A percentile compares a stretch with the other conserved stretches of the same genome.
Conservation (phyloP, 2,329 filamentous ascomycete genomes). For the Thielaviopsis cerberus region DNA sequence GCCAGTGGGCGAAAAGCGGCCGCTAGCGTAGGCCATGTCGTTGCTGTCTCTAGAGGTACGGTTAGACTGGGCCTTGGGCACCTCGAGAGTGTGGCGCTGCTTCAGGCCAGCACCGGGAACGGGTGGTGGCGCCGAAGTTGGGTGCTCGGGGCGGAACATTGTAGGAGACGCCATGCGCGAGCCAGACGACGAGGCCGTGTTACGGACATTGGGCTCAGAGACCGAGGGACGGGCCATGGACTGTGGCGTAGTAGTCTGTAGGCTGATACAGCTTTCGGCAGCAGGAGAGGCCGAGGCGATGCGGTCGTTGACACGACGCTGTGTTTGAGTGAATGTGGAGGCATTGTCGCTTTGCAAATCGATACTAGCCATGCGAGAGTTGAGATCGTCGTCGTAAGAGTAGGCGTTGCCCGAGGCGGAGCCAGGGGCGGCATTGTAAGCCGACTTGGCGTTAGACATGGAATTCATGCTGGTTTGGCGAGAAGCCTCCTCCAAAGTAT, state of each 20-base stretch:
- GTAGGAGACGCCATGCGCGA: conserved; percentile 2
- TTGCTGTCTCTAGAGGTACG: conserved; percentile 55
- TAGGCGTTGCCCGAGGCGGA: not conserved
- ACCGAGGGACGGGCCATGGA: not conserved
- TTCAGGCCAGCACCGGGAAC: conserved; percentile 37
- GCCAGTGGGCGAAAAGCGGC: conserved; percentile 54
- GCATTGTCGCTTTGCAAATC: conserved; percentile 5
- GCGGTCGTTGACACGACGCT: conserved; percentile 5
- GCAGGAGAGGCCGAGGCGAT: not conserved
- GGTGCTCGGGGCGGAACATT: conserved; percentile 8
- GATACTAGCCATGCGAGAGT: conserved; percentile 10
- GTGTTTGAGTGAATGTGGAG: conserved; percentile 6
- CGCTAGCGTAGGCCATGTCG: conserved; percentile 55
- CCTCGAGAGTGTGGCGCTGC: conserved; percentile 76
- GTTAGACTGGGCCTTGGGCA: conserved; percentile 49
- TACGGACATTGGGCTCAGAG: conserved; percentile 1
- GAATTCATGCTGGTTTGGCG: conserved; percentile 11
- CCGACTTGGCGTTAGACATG: not conserved
- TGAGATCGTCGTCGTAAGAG: conserved; percentile 5
- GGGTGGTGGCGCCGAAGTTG: conserved; percentile 8
- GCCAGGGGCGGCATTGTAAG: not conserved
- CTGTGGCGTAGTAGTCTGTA: not conserved
- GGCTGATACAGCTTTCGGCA: conserved; percentile 2
- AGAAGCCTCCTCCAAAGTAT: conserved; percentile 5
- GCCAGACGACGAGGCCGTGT: conserved; percentile 2